Evolutionary conservation across 345 rosid species (phyloP).

Genomic region (Cardiospermum halicacabum): DNA sequence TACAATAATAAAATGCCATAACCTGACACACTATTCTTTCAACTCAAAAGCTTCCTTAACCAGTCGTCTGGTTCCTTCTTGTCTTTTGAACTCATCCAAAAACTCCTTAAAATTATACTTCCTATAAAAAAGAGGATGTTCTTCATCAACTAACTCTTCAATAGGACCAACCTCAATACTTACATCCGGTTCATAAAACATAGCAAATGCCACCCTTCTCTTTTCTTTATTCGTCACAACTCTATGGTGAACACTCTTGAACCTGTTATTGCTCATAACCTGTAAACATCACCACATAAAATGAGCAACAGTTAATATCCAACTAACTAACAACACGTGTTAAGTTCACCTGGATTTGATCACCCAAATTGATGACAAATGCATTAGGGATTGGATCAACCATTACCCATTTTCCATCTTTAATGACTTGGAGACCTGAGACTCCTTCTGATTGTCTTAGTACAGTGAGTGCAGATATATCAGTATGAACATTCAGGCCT

Average conservation of each 20-base stretch:
- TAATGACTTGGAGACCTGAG: constrained; percentile 22
- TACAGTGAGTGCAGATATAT: constrained; percentile 14
- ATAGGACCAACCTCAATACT: constrained; percentile 13
- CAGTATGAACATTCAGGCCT: constrained; percentile 21
- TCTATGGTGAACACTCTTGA: constrained; percentile 17
- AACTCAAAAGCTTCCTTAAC: constrained; percentile 15
- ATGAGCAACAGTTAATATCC: no score
- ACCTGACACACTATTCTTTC: neutral
- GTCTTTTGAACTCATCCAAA: constrained; percentile 11
- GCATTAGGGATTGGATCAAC: constrained; percentile 18
- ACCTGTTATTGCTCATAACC: no score
- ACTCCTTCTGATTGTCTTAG: constrained; percentile 19
- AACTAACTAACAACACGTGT: no score
- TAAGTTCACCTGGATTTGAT: constrained; percentile 22
- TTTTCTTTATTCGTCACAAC: constrained; percentile 7
- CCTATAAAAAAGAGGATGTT: constrained; percentile 5
- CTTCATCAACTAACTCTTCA: constrained; percentile 13
- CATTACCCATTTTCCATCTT: constrained; percentile 22
- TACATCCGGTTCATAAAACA: constrained; percentile 3
- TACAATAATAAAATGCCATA: no score
- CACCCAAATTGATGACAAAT: constrained; percentile 23
- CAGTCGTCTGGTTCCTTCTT: constrained; percentile 16
- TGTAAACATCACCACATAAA: no score
- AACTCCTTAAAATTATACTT: constrained; percentile 7
- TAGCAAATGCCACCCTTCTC: constrained; percentile 7